A percentile compares a stretch with the other conserved stretches of the same genome.
Conservation (phyloP, 352 stramenopile species). For the Globisporangium ultimum region DNA sequence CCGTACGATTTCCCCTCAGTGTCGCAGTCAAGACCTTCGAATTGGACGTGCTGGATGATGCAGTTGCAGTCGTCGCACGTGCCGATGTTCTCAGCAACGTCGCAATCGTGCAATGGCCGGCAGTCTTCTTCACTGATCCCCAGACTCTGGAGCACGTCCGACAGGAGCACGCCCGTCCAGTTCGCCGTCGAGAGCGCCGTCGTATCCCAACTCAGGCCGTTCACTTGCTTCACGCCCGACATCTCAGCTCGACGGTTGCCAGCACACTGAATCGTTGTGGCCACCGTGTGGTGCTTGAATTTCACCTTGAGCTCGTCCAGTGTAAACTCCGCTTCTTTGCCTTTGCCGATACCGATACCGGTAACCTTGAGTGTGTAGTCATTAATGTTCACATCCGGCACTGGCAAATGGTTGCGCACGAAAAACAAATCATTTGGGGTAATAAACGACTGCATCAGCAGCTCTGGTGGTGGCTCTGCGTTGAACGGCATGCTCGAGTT, state of each 20-base stretch:
- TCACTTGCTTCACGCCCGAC: constrained; percentile 89
- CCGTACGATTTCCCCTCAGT: constrained; percentile 86
- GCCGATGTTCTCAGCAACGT: constrained; percentile 51
- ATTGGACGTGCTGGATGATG: constrained; percentile 85
- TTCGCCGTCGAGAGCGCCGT: constrained; percentile 93
- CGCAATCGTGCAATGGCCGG: constrained; percentile 44
- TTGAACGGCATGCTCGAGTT: constrained; percentile 96
- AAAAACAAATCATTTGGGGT: constrained; percentile 97
- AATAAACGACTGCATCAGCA: constrained; percentile 93
- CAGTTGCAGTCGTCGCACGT: constrained; percentile 53
- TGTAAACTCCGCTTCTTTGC: constrained; percentile 40
- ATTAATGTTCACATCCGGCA: constrained; percentile 83
- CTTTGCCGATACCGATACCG: constrained; percentile 52
- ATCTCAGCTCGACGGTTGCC: constrained; percentile 95
- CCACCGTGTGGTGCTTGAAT: constrained; percentile 90
- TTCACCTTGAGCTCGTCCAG: constrained; percentile 91
- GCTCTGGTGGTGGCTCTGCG: constrained; percentile 88
- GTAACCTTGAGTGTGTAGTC: constrained; percentile 67
- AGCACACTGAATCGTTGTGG: constrained; percentile 95
- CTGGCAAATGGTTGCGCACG: constrained; percentile 96
- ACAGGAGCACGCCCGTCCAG: constrained; percentile 93
- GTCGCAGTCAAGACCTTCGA: constrained; percentile 73
- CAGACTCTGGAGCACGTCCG: constrained; percentile 89
- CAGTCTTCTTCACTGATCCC: constrained; percentile 82
- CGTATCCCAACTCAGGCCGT: constrained; percentile 82